Base-by-base conservation (phyloP, 352 stramenopile genomes). In the Globisporangium solare region DNA sequence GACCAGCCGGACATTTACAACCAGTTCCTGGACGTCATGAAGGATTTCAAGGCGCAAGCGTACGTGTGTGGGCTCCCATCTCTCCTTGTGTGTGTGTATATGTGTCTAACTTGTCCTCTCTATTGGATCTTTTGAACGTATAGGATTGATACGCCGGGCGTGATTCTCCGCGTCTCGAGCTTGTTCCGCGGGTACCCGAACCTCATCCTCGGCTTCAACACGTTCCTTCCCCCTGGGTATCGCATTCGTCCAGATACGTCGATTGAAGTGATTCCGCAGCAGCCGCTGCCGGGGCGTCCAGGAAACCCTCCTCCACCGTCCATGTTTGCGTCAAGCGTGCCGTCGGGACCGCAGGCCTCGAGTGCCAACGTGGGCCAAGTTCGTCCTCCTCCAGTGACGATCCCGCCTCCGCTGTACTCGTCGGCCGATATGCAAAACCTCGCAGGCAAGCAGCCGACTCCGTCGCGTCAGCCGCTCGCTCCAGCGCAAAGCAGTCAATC, bases 1-100 rank as follows among this genome's bases (percentile, higher is more conserved):
- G 95, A 99, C 73, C 94, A 98, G 63, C 96, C 96, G 0, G 94
- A 99, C 62, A 99, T 99, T 42, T 99, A 99, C 90, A 99, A 99
- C 79, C 96, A 99, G 71, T 99, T 99, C 64, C 72, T 99, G 47
- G 97, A 99, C 68, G 98, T 99, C 58, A 99, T 99, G 97, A 99
- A 99, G 83, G 98, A 98, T 43, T 99, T 99, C 71, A 99, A 99
- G 67, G 97, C 96, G 3, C 95, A 99, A 69, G 89, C 87, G 43
- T 81, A 68, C 51, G 71, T 63, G 20, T 58, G 46, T 21, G 46
- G n/a, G n/a, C 3, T 5, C 12, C 39, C 39, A 15, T 27, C 48
- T 15, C 6, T 32, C 13, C 18, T 22, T 59, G 0, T 39, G 46
- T 49, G 14, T 51, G 12, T 49, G 14, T 51, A 7, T 63, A 10